phyloP scores from a whole-genome alignment of 1,139 yeast genomes.

The Lodderomyces beijingensis region DNA sequence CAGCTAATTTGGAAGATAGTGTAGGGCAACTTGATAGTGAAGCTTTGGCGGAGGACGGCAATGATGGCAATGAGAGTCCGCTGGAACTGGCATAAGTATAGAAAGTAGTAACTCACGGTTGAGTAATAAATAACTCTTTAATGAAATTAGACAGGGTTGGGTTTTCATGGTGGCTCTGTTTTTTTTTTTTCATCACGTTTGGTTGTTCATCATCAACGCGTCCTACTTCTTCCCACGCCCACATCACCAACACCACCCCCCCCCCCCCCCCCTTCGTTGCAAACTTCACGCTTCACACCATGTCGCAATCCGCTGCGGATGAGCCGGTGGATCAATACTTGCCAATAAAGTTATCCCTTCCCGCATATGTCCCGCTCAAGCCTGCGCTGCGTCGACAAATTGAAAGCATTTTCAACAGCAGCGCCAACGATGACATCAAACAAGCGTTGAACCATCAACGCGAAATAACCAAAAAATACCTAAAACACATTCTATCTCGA shows the following conservation, averaged over 20 bases:
- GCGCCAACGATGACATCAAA: constrained; percentile 3
- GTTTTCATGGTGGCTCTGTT: too few relatives aligned
- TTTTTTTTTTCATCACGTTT: too few relatives aligned
- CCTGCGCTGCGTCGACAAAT: constrained; percentile 7
- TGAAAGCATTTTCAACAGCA: constrained; percentile 8
- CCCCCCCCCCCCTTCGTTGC: too few relatives aligned
- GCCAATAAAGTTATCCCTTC: constrained; percentile 10
- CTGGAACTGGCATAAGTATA: neutral
- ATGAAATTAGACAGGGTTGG: too few relatives aligned
- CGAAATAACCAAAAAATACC: constrained; percentile 8
- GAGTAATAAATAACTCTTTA: too few relatives aligned
- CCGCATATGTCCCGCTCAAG: constrained; percentile 11
- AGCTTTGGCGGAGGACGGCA: neutral
- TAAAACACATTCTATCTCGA: constrained; percentile 9
- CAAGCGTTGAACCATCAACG: constrained; percentile 6
- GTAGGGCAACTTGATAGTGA: neutral
- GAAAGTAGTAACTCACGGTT: too few relatives aligned
- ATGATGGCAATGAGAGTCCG: neutral
- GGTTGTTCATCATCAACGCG: too few relatives aligned
- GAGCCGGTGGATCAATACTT: constrained; percentile 3
- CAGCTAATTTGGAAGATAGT: neutral
- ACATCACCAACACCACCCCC: too few relatives aligned
- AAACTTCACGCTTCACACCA: neutral
- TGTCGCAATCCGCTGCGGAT: constrained; percentile 3
- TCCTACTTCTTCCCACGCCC: too few relatives aligned